Conservation (phyloP, 352 stramenopile species). For the Peronospora destructor region DNA sequence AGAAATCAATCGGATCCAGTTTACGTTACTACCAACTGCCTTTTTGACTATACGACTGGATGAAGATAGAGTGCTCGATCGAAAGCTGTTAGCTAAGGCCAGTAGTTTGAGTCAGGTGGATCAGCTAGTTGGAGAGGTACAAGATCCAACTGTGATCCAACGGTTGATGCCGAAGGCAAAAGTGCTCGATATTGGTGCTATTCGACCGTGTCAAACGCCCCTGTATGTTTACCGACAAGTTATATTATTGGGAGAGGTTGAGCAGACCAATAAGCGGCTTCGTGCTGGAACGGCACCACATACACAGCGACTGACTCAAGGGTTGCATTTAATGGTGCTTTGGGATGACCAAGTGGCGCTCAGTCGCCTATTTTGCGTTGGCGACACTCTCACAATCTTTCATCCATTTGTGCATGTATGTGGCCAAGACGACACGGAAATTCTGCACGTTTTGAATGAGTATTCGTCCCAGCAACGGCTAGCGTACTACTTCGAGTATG, state of each 20-base stretch:
- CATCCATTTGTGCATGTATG: slow-evolving; percentile 59
- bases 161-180: slow-evolving; percentile 35
- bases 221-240: slow-evolving; percentile 58
- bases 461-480: slow-evolving; percentile 46
- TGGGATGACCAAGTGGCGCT: slow-evolving; percentile 68
- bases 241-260: slow-evolving; percentile 44
- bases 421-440: slow-evolving; percentile 35
- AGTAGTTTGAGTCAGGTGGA: slow-evolving; percentile 24
- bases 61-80: slow-evolving; percentile 18
- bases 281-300: slow-evolving; percentile 5
- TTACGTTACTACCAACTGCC: slow-evolving; percentile 36
- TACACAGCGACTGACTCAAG: slow-evolving; percentile 18
- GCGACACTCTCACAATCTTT: slow-evolving; percentile 48
- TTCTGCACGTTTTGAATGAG: slow-evolving; percentile 50
- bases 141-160: slow-evolving; percentile 26
- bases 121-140: slow-evolving; percentile 16
- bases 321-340: slow-evolving; percentile 47
- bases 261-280: neutral
- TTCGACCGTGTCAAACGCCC: slow-evolving; percentile 49
- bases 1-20: slow-evolving; percentile 7
- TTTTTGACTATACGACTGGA: slow-evolving; percentile 35
- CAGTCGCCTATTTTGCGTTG: slow-evolving; percentile 51
- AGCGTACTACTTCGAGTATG: slow-evolving; percentile 60
- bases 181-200: slow-evolving; percentile 61
- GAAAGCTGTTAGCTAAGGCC: slow-evolving; percentile 19